Percentiles rank a stretch among this genome's conserved stretches.
These are phyloP conservation scores for Rubia yunnanensis DNA, from an alignment of 257 asterid genomes.

Conservation along the genomic window DNA sequence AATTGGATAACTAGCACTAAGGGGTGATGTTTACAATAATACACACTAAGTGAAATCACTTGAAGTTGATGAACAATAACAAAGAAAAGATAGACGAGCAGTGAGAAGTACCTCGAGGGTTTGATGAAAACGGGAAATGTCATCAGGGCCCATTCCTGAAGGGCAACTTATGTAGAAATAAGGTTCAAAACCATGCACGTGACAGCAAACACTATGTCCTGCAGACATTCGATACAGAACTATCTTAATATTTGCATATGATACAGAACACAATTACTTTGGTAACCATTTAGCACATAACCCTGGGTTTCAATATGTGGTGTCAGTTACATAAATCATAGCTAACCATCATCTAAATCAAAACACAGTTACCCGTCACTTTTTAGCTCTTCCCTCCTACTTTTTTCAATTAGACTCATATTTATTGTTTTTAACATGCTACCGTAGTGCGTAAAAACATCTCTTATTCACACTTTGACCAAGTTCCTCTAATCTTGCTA, in stretches of 20 bases:
- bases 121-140: conserved; percentile 83
- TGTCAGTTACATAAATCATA: background rate
- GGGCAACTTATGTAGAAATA: conserved; percentile 89
- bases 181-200: conserved; percentile 94
- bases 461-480: background rate
- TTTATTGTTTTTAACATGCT: background rate
- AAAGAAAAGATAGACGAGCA: background rate
- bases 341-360: background rate
- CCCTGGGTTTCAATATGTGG: background rate
- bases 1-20: background rate
- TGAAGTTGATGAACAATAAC: background rate
- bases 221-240: conserved; percentile 22
- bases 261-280: background rate
- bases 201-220: conserved; percentile 96
- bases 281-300: background rate
- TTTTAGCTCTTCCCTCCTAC: background rate
- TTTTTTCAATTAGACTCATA: background rate
- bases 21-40: background rate
- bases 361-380: background rate
- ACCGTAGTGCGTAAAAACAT: background rate
- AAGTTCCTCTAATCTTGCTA: background rate
- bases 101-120: conserved; percentile 59
- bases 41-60: background rate
- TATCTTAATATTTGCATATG: conserved; percentile 10
- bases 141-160: conserved; percentile 96